Evolutionary conservation across 2,329 filamentous ascomycete species (phyloP).

Genomic region (Fusarium haematococcum): DNA sequence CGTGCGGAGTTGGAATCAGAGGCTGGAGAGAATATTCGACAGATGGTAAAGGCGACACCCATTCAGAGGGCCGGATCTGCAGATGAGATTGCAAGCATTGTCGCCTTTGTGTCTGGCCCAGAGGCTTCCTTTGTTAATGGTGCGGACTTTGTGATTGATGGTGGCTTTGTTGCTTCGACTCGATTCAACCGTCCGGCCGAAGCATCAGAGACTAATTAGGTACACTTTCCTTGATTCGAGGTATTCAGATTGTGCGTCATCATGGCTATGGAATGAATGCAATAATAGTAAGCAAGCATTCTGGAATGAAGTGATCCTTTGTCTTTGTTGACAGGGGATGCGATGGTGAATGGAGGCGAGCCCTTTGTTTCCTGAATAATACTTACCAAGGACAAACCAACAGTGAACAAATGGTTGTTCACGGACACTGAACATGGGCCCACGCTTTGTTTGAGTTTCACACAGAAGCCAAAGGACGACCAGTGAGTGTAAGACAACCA

Average conservation of each 20-base stretch:
- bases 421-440: not conserved
- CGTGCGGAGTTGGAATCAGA: not conserved
- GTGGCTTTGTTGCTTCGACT: not conserved
- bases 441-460: not conserved
- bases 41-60: not conserved
- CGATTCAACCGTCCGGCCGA: not conserved
- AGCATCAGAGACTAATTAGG: not conserved
- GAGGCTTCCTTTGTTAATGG: constrained; percentile 7
- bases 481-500: not conserved
- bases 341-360: not conserved
- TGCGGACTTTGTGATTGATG: not conserved
- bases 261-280: not conserved
- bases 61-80: not conserved
- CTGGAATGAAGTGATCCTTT: not conserved
- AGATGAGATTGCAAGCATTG: constrained; percentile 7
- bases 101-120: constrained; percentile 1
- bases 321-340: not conserved
- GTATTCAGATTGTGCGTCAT: no score
- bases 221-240: not conserved
- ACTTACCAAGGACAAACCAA: not conserved
- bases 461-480: not conserved
- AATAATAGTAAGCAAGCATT: not conserved
- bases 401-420: not conserved
- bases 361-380: not conserved
- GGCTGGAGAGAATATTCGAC: not conserved